These are phyloP conservation scores for Pichia exigua DNA, from an alignment of 805 yeast species.

Conservation along the genomic window DNA sequence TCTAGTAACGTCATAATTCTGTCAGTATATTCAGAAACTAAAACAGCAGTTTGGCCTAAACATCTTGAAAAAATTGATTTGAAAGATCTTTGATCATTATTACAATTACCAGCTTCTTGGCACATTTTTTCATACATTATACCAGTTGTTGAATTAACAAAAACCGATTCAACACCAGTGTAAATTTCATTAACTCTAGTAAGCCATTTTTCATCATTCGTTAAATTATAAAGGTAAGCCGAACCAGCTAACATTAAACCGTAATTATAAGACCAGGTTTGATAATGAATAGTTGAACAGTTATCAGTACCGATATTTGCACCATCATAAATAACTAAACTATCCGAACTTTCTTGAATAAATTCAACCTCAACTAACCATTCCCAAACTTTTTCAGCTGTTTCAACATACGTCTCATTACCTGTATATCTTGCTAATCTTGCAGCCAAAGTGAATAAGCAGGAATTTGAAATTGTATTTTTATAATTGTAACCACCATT, in stretches of 20 bases:
- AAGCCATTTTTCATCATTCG: constrained; percentile 40
- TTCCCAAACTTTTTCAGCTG: constrained; percentile 66
- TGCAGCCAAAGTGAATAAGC: constrained; percentile 73
- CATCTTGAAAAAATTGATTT: constrained; percentile 61
- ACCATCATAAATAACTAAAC: constrained; percentile 46
- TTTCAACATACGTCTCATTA: constrained; percentile 63
- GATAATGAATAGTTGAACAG: constrained; percentile 41
- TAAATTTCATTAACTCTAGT: constrained; percentile 31
- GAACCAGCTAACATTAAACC: constrained; percentile 61
- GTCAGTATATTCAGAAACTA: constrained; percentile 43
- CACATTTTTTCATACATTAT: constrained; percentile 61
- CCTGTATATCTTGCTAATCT: constrained; percentile 73
- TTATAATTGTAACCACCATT: constrained; percentile 83
- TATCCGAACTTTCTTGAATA: constrained; percentile 22
- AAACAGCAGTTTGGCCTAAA: constrained; percentile 47
- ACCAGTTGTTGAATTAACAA: constrained; percentile 33
- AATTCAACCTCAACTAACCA: constrained; percentile 40
- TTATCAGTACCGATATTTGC: constrained; percentile 38
- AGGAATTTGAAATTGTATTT: constrained; percentile 82
- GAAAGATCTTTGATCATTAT: constrained; percentile 72
- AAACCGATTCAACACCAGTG: constrained; percentile 33
- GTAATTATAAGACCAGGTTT: constrained; percentile 65
- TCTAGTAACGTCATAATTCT: constrained; percentile 29
- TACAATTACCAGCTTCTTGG: constrained; percentile 44
- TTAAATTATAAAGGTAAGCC: constrained; percentile 60